Base-by-base conservation (phyloP, 768 basidiomycete species). In the Tephrocybe sp. region DNA sequence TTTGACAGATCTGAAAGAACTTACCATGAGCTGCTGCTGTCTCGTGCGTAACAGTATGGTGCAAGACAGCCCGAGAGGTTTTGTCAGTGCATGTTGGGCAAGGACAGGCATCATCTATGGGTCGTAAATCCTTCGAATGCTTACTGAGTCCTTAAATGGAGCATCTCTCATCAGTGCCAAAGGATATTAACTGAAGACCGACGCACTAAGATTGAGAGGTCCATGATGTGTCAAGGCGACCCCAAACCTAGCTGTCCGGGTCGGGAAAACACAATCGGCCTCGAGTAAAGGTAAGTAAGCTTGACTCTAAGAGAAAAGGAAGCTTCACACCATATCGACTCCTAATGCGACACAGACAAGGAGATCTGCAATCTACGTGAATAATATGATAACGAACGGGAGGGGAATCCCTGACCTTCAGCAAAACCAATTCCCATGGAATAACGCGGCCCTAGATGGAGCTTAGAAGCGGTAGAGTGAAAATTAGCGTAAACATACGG, bases 261-360 rank as follows among this genome's bases (percentile, higher is more conserved):
- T 96, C 26, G 92, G 93, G 60, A 93, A 95, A 9, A 96, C 92
- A 54, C 92, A 96, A 63, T 96, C 92, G 0, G 92, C 92, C 90
- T 91, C 9, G 45, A 16, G 47, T 21, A 18, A 41, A 9, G 45
- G 44, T 41, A 25, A 15, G 39, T 53, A 6, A 53, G 19, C 8
- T 21, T 16, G 26, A 28, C 32, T 41, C 16, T 11, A 32, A 37
- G 21, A 44, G 18, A n/a, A 26, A 13, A 37, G 32, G 24, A 16
- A 18, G 53, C 18, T 5, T 26, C 70, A 25, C 54, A 89, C 92
- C 91, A 96, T 95, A 60, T 96, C 92, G 25, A 95, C 79, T 12
- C 92, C 92, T n/a, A 96, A 73, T 4, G 92, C 92, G 18, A 92
- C 85, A 59, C 93, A 94, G 12, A 95, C 92, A 32, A 96, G 71